phyloP scores from a whole-genome alignment of 2,329 filamentous ascomycete species.

The Lasiodiplodia sp. region DNA sequence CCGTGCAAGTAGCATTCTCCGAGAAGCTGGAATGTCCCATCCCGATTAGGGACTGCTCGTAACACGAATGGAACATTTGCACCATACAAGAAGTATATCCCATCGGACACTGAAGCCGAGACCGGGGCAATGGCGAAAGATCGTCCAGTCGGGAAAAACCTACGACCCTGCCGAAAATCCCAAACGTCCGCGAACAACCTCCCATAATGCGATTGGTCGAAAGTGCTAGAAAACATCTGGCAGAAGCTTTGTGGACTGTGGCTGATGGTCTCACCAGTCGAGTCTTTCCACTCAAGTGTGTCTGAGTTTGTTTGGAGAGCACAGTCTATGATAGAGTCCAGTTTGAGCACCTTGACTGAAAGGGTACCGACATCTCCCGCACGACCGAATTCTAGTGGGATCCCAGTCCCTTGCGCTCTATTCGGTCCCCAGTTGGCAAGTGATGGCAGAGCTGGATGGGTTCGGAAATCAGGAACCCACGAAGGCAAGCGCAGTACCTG shows the following conservation, averaged over 20 bases:
- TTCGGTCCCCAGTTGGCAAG: neutral
- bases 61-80: neutral
- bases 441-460: neutral
- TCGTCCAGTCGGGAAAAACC: neutral
- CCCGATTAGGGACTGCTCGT: neutral
- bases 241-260: neutral
- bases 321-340: neutral
- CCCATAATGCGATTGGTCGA: neutral
- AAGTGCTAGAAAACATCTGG: too few relatives aligned
- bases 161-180: neutral
- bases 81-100: neutral
- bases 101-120: neutral
- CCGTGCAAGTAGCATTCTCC: constrained; percentile 15
- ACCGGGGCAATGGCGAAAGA: neutral
- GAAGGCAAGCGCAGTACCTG: neutral
- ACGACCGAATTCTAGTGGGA: neutral
- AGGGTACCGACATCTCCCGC: neutral
- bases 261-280: neutral
- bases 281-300: neutral
- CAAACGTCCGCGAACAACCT: neutral
- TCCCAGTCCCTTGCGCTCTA: too few relatives aligned
- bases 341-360: neutral
- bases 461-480: neutral
- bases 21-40: neutral
- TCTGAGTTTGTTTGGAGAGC: neutral